Conservation (phyloP, 2,329 filamentous ascomycete species). For the Diplocarpon rosae region DNA sequence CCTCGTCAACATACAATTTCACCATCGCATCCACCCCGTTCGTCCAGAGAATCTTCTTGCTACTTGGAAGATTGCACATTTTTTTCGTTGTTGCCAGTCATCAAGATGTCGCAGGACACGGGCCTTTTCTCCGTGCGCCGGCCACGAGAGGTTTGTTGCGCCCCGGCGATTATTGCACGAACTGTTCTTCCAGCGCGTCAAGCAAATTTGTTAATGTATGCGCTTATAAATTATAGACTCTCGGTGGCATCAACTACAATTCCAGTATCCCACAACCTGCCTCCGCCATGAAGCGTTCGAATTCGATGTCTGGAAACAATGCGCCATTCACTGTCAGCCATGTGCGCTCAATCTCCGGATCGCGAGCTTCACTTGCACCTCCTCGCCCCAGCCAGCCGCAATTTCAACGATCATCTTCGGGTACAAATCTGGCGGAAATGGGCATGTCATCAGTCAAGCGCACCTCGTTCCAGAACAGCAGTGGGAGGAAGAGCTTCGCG, state of each 20-base stretch:
- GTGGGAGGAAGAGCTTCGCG: slow-evolving; percentile 48
- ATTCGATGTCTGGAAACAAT: slow-evolving; percentile 54
- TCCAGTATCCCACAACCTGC: slow-evolving; percentile 80
- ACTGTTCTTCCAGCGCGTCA: neutral
- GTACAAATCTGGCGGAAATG: slow-evolving; percentile 66
- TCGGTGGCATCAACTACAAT: slow-evolving; percentile 74
- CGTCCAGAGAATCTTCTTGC: neutral
- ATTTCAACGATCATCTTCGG: slow-evolving; percentile 77
- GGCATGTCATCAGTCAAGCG: slow-evolving; percentile 78
- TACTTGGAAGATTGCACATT: slow-evolving; percentile 3
- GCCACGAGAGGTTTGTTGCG: slow-evolving; percentile 66
- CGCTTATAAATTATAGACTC: slow-evolving; percentile 47
- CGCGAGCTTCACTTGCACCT: slow-evolving; percentile 75
- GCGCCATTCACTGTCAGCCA: slow-evolving; percentile 59
- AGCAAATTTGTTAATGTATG: neutral
- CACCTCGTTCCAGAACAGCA: slow-evolving; percentile 62
- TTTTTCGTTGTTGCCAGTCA: slow-evolving; percentile 1
- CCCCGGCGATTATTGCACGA: neutral
- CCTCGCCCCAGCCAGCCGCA: slow-evolving; percentile 75
- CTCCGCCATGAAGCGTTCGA: slow-evolving; percentile 89
- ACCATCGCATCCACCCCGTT: neutral
- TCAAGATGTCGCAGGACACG: slow-evolving; percentile 72
- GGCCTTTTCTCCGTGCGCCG: slow-evolving; percentile 87
- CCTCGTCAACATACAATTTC: neutral
- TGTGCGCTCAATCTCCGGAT: slow-evolving; percentile 71